Evolutionary conservation across 1,284 basidiomycete species (phyloP).

Genomic region (Fistulinella cinereoalba): DNA sequence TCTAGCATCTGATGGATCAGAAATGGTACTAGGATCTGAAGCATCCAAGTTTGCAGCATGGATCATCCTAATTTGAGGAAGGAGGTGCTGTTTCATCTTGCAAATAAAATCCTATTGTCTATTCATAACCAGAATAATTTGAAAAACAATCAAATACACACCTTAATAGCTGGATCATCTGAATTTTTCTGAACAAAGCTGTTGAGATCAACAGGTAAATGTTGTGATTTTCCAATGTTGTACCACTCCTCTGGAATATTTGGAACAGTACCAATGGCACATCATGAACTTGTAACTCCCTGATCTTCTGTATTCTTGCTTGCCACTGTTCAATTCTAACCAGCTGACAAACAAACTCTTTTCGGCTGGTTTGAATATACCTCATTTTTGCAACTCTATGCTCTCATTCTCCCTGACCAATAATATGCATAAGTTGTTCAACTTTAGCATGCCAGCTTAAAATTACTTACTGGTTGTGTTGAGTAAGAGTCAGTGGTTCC

Average conservation of each 20-base stretch:
- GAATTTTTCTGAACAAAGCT: neutral
- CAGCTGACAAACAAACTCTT: slow-evolving; percentile 1
- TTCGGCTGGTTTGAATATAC: slow-evolving; percentile 1
- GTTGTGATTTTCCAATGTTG: neutral
- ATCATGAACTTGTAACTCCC: neutral
- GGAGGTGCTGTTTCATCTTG: neutral
- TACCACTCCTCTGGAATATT: neutral
- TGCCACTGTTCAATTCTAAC: slow-evolving; percentile 1
- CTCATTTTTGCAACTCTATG: slow-evolving; percentile 2
- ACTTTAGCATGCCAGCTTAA: no score
- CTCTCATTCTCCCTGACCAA: slow-evolving; percentile 12
- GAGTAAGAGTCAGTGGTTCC: slow-evolving; percentile 4
- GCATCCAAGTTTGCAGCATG: neutral
- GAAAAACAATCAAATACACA: neutral
- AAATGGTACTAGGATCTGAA: neutral
- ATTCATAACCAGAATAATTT: neutral
- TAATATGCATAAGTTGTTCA: no score
- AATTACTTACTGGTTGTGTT: slow-evolving; percentile 4
- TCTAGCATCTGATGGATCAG: neutral
- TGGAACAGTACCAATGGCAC: neutral
- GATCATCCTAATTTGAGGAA: neutral
- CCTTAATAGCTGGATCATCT: neutral
- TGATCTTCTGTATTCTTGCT: neutral
- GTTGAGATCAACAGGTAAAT: neutral
- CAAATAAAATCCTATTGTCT: neutral